Evolutionary conservation across 768 basidiomycete species (phyloP).

Genomic region (Austroboletus festivus): DNA sequence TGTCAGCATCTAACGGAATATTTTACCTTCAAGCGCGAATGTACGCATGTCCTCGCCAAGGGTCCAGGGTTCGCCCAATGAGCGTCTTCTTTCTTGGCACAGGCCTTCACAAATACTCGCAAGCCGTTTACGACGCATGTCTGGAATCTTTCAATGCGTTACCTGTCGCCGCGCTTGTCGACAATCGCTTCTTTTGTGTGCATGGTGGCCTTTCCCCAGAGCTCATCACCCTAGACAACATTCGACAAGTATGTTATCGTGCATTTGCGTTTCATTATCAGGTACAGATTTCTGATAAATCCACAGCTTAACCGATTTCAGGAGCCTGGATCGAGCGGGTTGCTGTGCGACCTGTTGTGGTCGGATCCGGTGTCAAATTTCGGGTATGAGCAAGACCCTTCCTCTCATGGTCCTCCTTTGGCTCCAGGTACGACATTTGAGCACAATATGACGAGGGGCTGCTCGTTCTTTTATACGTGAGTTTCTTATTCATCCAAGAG

Average conservation of each 20-base stretch:
- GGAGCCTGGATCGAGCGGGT: constrained; percentile 88
- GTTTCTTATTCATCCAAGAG: constrained; percentile 26
- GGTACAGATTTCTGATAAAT: background rate
- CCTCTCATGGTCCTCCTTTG: constrained; percentile 49
- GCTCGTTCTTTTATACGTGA: constrained; percentile 90
- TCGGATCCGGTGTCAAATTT: constrained; percentile 90
- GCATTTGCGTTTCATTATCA: background rate
- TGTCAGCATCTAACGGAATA: constrained; percentile 96
- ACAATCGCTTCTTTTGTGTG: constrained; percentile 94
- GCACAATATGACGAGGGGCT: constrained; percentile 85
- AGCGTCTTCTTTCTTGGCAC: constrained; percentile 9
- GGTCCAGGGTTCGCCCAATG: background rate
- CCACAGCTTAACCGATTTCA: constrained; percentile 83
- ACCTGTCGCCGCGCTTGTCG: constrained; percentile 88
- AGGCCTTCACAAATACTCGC: constrained; percentile 30
- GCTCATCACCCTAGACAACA: constrained; percentile 73
- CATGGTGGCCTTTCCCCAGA: constrained; percentile 95
- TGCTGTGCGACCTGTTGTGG: constrained; percentile 96
- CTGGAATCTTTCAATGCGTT: constrained; percentile 86
- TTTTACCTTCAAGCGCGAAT: constrained; percentile 98
- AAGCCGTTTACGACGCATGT: constrained; percentile 85
- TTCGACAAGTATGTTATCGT: constrained; percentile 50
- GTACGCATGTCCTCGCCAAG: constrained; percentile 42
- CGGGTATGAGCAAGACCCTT: constrained; percentile 70
- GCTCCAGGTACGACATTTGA: constrained; percentile 59